These are phyloP conservation scores for Calonectria pseudoreteaudii DNA, from an alignment of 2,329 filamentous ascomycete species.

Conservation along the genomic window DNA sequence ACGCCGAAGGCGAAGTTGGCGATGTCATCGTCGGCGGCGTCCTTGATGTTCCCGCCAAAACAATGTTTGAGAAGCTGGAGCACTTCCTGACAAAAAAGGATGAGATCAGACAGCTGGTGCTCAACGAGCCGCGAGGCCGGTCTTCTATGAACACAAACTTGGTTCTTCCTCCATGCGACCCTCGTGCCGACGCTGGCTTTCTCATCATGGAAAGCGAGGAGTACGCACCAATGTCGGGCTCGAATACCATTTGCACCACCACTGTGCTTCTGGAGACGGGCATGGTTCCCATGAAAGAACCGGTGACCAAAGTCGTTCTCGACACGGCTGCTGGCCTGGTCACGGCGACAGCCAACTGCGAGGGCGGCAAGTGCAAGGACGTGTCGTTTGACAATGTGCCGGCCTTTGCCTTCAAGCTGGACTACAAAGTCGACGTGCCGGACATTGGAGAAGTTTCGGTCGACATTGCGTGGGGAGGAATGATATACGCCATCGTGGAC, in stretches of 20 bases:
- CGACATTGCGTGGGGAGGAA: constrained; percentile 60
- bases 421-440: constrained; percentile 53
- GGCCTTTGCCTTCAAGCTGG: constrained; percentile 54
- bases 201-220: constrained; percentile 61
- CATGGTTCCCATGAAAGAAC: constrained; percentile 59
- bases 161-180: constrained; percentile 56
- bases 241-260: constrained; percentile 56
- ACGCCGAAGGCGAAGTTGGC: constrained; percentile 57
- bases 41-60: constrained; percentile 54
- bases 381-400: constrained; percentile 60
- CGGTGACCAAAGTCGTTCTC: constrained; percentile 52
- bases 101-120: constrained; percentile 53
- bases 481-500: constrained; percentile 58
- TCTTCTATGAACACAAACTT: constrained; percentile 54
- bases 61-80: constrained; percentile 61
- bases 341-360: constrained; percentile 53
- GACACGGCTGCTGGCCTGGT: constrained; percentile 60
- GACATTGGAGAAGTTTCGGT: constrained; percentile 53
- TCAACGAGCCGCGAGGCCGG: constrained; percentile 60
- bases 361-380: constrained; percentile 55
- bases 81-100: constrained; percentile 55
- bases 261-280: constrained; percentile 61
- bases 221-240: constrained; percentile 54
- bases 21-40: constrained; percentile 63
- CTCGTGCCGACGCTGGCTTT: constrained; percentile 57